These are phyloP conservation scores for Penicillium nucicola DNA, from an alignment of 495 filamentous ascomycete species.

Conservation along the genomic window DNA sequence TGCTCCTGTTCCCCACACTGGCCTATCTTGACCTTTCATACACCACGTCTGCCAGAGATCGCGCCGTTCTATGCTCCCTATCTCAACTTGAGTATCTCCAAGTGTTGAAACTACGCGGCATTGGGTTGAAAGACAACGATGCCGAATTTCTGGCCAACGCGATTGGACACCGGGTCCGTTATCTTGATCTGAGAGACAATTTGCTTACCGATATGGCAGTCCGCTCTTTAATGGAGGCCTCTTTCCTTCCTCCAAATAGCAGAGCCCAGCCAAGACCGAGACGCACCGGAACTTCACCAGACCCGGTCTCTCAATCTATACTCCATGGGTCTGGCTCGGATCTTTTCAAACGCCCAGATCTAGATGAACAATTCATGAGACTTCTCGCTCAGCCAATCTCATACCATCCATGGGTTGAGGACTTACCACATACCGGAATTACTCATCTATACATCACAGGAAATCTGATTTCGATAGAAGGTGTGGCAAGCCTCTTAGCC, in stretches of 20 bases:
- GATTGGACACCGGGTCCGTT: conserved; percentile 51
- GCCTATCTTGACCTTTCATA: conserved; percentile 61
- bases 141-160: conserved; percentile 51
- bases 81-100: conserved; percentile 47
- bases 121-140: conserved; percentile 55
- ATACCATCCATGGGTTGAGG: conserved; percentile 51
- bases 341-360: conserved; percentile 34
- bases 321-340: conserved; percentile 9
- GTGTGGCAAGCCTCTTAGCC: conserved; percentile 49
- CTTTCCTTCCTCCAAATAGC: conserved; percentile 34
- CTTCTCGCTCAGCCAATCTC: conserved; percentile 48
- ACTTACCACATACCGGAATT: conserved; percentile 49
- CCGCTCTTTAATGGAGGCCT: conserved; percentile 48
- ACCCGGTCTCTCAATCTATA: conserved; percentile 12
- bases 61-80: conserved; percentile 42
- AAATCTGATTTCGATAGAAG: conserved; percentile 58
- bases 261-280: neutral
- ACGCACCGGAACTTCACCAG: conserved; percentile 7
- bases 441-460: conserved; percentile 59
- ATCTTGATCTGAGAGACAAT: conserved; percentile 60
- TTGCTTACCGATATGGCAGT: conserved; percentile 54
- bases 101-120: conserved; percentile 56
- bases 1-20: conserved; percentile 51
- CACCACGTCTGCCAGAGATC: conserved; percentile 54
- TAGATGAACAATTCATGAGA: conserved; percentile 49